phyloP scores from a whole-genome alignment of 164 flowering plant genomes.

The Liriodendron chinense region DNA sequence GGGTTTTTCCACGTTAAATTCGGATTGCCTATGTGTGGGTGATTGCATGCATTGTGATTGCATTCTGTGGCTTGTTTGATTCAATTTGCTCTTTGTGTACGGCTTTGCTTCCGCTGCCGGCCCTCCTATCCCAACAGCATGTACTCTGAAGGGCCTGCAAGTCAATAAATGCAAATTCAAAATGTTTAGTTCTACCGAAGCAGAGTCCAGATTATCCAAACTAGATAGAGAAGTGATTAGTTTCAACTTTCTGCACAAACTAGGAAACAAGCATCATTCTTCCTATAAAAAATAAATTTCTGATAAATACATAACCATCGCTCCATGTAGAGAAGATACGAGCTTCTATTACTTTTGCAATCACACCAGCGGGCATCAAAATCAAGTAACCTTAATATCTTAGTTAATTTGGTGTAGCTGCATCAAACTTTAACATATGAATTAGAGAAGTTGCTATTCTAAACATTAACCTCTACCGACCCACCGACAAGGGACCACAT shows the following conservation, averaged over 20 bases:
- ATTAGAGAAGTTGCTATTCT: no score
- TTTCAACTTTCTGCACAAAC: not conserved
- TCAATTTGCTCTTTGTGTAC: no score
- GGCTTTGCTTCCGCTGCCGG: no score
- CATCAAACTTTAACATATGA: no score
- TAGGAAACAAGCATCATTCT: not conserved
- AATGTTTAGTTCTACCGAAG: not conserved
- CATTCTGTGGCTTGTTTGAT: no score
- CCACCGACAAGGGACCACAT: no score
- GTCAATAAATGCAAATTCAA: not conserved
- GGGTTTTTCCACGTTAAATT: no score
- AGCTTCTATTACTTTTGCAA: not conserved
- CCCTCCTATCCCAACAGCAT: no score
- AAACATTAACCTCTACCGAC: no score
- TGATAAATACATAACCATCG: not conserved
- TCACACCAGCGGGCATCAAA: not conserved
- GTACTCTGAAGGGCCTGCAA: not conserved
- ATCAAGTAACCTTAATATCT: not conserved
- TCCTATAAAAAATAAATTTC: not conserved
- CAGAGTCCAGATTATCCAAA: not conserved
- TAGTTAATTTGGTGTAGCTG: not conserved
- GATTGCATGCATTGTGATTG: no score
- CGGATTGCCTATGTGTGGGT: no score
- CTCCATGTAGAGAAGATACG: not conserved
- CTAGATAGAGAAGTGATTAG: no score